Conservation (phyloP, 768 basidiomycete genomes). For the Suillus brevipes region DNA sequence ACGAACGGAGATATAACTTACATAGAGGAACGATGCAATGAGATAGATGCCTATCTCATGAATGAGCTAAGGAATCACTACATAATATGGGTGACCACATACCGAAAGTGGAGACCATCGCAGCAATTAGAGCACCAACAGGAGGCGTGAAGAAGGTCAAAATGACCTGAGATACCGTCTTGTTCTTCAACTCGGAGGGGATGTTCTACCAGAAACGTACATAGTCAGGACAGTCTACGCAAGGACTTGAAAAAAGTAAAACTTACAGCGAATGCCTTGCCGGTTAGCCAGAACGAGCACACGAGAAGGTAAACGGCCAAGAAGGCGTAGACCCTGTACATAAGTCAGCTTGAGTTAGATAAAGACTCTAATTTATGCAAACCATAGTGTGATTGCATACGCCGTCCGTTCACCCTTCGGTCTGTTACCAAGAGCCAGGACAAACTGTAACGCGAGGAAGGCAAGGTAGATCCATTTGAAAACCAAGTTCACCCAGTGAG, state of each 20-base stretch:
- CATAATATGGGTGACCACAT: constrained; percentile 18
- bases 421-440: constrained; percentile 74
- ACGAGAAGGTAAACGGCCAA: constrained; percentile 82
- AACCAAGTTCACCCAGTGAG: constrained; percentile 82
- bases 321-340: constrained; percentile 77
- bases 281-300: constrained; percentile 84
- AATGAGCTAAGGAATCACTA: constrained; percentile 12
- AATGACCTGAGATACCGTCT: constrained; percentile 52
- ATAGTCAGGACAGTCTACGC: not conserved
- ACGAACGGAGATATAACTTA: constrained; percentile 39
- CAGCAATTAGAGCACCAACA: constrained; percentile 80
- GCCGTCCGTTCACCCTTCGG: constrained; percentile 85
- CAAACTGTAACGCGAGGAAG: constrained; percentile 81
- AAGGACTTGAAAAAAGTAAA: not conserved
- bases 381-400: constrained; percentile 75
- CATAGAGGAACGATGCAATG: constrained; percentile 81
- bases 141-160: constrained; percentile 69
- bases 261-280: constrained; percentile 72
- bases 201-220: constrained; percentile 43
- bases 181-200: constrained; percentile 48
- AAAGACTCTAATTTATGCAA: not conserved
- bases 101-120: constrained; percentile 88
- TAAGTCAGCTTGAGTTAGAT: constrained; percentile 10
- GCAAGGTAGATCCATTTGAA: constrained; percentile 87
- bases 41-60: constrained; percentile 67